These are phyloP conservation scores for Backusella australiensis DNA, from an alignment of 192 early-diverging fungal species.

Conservation along the genomic window DNA sequence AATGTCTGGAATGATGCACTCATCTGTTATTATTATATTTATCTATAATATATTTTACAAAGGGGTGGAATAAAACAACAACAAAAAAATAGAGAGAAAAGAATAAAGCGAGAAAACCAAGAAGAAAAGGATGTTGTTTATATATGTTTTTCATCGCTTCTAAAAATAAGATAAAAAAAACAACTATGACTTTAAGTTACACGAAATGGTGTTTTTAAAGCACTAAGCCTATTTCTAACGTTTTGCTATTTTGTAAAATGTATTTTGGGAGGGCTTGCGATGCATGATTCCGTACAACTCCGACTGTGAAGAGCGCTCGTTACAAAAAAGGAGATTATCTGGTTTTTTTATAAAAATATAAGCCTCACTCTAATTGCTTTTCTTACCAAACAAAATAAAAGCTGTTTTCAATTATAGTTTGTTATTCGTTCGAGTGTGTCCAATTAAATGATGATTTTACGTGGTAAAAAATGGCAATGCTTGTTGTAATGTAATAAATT, in stretches of 20 bases:
- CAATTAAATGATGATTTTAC: not conserved
- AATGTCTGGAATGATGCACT: not conserved
- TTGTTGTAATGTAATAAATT: not conserved
- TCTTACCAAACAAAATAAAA: not conserved
- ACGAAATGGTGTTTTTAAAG: not conserved
- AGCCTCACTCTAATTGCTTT: not conserved
- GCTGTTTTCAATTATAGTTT: not conserved
- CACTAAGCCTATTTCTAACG: conserved; percentile 2
- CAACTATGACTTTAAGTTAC: not conserved
- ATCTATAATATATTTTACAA: not conserved
- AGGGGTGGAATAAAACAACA: not conserved
- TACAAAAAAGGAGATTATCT: not conserved
- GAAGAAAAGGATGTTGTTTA: not conserved
- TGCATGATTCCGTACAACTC: conserved; percentile 1
- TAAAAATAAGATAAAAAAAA: not conserved
- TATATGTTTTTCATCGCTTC: not conserved
- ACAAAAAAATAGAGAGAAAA: not conserved
- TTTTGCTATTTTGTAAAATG: conserved; percentile 2
- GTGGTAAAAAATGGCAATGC: not conserved
- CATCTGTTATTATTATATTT: not conserved
- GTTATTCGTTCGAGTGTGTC: not conserved
- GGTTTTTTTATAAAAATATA: not conserved
- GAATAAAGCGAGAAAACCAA: not conserved
- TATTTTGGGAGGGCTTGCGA: not conserved
- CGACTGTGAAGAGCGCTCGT: not conserved